phyloP scores from a whole-genome alignment of 192 early-diverging fungal species.

The Hyaloraphidium curvatum region DNA sequence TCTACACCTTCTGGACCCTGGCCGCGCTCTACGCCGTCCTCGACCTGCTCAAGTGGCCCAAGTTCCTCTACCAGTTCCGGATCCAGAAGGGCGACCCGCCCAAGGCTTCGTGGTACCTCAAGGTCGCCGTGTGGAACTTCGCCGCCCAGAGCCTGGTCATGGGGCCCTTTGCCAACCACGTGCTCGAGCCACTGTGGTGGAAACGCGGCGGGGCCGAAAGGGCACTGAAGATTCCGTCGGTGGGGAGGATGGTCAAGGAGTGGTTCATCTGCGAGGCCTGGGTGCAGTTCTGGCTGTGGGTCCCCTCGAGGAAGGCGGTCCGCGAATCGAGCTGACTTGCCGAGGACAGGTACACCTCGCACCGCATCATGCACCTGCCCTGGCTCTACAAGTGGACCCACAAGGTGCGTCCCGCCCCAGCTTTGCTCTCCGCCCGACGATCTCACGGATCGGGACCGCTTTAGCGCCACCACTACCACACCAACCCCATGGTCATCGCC shows the following conservation, averaged over 20 bases:
- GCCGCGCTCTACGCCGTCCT: not conserved
- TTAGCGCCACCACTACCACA: not conserved
- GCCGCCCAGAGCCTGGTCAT: no score
- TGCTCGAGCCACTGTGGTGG: no score
- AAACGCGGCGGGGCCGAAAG: no score
- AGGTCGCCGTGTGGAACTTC: not conserved
- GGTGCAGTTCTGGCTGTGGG: no score
- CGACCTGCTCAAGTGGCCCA: not conserved
- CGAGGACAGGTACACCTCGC: no score
- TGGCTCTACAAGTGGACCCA: not conserved
- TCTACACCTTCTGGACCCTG: not conserved
- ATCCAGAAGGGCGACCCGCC: not conserved
- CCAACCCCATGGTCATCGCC: not conserved
- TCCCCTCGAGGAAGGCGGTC: no score
- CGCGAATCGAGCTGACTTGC: no score
- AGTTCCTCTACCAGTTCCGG: constrained; percentile 1
- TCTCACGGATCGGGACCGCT: not conserved
- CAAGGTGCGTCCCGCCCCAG: not conserved
- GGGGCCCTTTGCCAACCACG: no score
- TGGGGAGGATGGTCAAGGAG: no score
- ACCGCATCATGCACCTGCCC: not conserved
- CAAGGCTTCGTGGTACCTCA: not conserved
- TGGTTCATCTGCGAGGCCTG: no score
- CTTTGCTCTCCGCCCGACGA: not conserved
- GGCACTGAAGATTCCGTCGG: no score